A percentile compares a stretch with the other conserved stretches of the same genome.
Conservation (phyloP, 129 eudicot species). For the Deinandra increscens region DNA sequence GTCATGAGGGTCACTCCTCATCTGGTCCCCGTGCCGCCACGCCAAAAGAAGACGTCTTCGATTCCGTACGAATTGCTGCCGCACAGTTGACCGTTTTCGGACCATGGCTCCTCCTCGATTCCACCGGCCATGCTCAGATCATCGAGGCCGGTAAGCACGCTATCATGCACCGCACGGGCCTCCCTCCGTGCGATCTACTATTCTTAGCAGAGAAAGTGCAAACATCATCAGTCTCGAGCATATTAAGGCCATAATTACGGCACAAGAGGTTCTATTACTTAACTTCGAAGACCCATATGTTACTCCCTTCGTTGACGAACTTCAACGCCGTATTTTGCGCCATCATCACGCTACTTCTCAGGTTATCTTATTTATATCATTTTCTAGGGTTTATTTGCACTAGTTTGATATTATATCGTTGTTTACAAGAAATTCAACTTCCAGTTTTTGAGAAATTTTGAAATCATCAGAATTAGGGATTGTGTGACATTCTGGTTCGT, state of each 20-base stretch:
- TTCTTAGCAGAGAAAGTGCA: background rate
- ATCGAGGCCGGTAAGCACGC: constrained; percentile 66
- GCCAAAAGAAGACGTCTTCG: background rate
- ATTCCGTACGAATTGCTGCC: background rate
- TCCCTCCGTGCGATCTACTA: constrained; percentile 67
- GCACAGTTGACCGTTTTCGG: background rate
- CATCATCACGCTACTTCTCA: constrained; percentile 49
- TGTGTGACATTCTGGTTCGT: no score
- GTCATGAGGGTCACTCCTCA: background rate
- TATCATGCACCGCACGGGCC: constrained; percentile 76
- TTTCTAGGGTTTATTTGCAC: background rate
- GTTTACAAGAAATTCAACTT: background rate
- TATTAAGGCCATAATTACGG: constrained; percentile 11
- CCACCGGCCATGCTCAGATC: constrained; percentile 23
- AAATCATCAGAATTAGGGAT: background rate
- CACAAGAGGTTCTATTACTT: constrained; percentile 28
- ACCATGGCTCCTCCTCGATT: constrained; percentile 10
- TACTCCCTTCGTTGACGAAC: constrained; percentile 66
- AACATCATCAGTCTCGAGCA: background rate
- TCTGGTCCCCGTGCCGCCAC: background rate
- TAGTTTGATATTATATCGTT: background rate
- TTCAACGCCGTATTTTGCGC: constrained; percentile 55
- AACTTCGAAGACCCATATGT: constrained; percentile 30
- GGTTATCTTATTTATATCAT: background rate
- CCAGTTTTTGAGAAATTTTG: no score